Base-by-base conservation (phyloP, 163 green algal species). In the Coccomyxa subellipsoidea region DNA sequence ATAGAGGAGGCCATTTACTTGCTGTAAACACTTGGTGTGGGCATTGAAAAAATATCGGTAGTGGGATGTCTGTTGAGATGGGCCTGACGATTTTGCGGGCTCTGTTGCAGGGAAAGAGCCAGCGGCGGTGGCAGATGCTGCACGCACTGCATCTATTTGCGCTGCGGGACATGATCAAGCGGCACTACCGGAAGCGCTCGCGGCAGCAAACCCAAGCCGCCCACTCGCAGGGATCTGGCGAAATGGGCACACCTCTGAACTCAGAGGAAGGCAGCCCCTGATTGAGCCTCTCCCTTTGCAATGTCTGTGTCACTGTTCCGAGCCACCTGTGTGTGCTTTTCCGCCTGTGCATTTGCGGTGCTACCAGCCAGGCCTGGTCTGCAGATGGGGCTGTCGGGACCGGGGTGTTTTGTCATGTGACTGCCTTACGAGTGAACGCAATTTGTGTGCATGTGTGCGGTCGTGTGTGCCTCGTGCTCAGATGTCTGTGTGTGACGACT, bases 91-190 rank as follows among this genome's bases (percentile, higher is more conserved):
- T 59, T 12, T 18, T 59, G 47, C 4, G 21, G 3, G 5, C 23
- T 59, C 15, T 8, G 38, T 66, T 40, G 71, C 81, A 82, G 72
- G 69, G 81, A 37, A 82, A 82, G 76, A 82, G 81, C 27, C 59
- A 82, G 53, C 54, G 75, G 32, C 76, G 59, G 31, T 69, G 53
- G 76, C 59, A 82, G 15, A 54, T 76, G 47, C 59, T 85, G 81
- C 78, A 69, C 10, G 81, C 81, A 31, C 76, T 85, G 72, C 81
- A 85, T 59, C 76, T 79, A 18, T 38, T 80, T 32, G 81, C 76
- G 2, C 76, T 82, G 6, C 59, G 78, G 40, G 38, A 80, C 36
- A 40, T 70, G 54, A 53, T 81, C 34, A 75, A 76, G 79, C 66
- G 77, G 79, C 79, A 83, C 23, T 71, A 78, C n/a, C 36, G 32